A percentile compares a stretch with the other conserved stretches of the same genome.
These are phyloP conservation scores for Berberis thunbergii DNA, from an alignment of 164 flowering plant genomes.

Conservation along the genomic window DNA sequence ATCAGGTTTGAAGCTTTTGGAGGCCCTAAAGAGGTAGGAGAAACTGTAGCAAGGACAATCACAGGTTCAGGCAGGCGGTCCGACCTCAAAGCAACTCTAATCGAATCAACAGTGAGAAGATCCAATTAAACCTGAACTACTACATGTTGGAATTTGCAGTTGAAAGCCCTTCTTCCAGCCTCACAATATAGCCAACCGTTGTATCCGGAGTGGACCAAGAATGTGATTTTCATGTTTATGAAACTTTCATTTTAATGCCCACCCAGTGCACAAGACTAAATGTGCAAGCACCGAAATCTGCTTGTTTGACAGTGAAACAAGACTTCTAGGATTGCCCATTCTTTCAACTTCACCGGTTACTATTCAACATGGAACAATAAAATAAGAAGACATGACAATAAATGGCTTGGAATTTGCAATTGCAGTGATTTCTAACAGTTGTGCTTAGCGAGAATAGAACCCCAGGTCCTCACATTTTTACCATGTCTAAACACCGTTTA, in stretches of 20 bases:
- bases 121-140: conserved; percentile 40
- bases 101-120: conserved; percentile 52
- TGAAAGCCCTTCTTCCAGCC: conserved; percentile 67
- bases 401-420: too few relatives aligned
- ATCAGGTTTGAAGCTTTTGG: conserved; percentile 86
- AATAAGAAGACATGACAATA: too few relatives aligned
- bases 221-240: too few relatives aligned
- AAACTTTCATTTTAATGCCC: conserved; percentile 58
- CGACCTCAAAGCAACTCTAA: conserved; percentile 48
- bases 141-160: conserved; percentile 73
- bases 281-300: conserved; percentile 55
- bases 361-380: too few relatives aligned
- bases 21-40: conserved; percentile 80
- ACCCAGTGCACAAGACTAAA: too few relatives aligned
- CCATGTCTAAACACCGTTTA: too few relatives aligned
- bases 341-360: not conserved
- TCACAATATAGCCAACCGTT: conserved; percentile 77
- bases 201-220: conserved; percentile 45
- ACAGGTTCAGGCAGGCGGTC: conserved; percentile 42
- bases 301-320: conserved; percentile 50
- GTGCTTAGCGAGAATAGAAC: too few relatives aligned
- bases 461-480: too few relatives aligned
- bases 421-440: too few relatives aligned
- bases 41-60: conserved; percentile 50
- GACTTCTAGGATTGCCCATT: conserved; percentile 23